Conservation (phyloP, 179 eudicot genomes). For the Silene noctiflora region DNA sequence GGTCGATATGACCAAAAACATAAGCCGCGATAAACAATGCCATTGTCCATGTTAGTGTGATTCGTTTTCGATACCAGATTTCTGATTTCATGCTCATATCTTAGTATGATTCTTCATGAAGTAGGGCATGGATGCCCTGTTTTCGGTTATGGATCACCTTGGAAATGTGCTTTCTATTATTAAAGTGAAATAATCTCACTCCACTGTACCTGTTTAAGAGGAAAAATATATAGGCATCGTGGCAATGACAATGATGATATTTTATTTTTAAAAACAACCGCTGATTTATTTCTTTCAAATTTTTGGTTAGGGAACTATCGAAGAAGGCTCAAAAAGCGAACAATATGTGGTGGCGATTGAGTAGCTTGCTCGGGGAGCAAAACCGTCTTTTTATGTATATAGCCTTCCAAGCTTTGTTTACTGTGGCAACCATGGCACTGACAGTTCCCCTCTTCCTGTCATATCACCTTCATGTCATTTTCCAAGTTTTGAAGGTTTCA, state of each 20-base stretch:
- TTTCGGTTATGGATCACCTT: too few species aligned
- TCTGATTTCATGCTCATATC: too few species aligned
- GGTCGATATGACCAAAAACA: too few species aligned
- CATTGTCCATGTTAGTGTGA: too few species aligned
- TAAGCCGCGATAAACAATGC: too few species aligned
- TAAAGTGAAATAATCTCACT: too few species aligned
- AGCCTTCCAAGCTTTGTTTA: conserved; percentile 68
- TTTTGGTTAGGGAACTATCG: conserved; percentile 71
- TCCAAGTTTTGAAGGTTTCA: conserved; percentile 79
- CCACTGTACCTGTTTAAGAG: too few species aligned
- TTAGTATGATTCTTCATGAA: too few species aligned
- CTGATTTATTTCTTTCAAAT: background rate
- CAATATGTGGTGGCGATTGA: conserved; percentile 86
- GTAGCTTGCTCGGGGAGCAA: conserved; percentile 86
- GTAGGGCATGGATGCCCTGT: too few species aligned
- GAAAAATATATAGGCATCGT: too few species aligned
- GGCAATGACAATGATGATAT: background rate
- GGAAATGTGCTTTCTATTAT: too few species aligned
- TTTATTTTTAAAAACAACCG: background rate
- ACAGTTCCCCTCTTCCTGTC: conserved; percentile 91
- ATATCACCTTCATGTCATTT: conserved; percentile 53
- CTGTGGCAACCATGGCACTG: conserved; percentile 89
- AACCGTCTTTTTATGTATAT: conserved; percentile 79
- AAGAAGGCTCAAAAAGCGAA: conserved; percentile 94
- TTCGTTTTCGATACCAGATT: too few species aligned